These are phyloP conservation scores for Anastatica hierochuntica DNA, from an alignment of 345 rosid species.

Conservation along the genomic window DNA sequence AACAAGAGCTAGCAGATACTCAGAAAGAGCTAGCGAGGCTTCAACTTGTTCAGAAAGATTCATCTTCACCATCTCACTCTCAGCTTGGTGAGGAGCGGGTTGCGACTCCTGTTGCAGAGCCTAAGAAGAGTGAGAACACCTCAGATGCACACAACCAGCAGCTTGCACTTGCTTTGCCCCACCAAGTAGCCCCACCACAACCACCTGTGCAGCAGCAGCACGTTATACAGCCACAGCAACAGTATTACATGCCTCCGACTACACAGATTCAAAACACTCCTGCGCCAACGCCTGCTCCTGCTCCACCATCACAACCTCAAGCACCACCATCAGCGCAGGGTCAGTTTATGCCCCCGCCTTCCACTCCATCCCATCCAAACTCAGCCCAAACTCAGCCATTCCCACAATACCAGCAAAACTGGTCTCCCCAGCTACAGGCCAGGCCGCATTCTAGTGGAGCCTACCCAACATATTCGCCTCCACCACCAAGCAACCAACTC, in stretches of 20 bases:
- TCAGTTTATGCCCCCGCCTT: slow-evolving; percentile 23
- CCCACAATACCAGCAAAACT: slow-evolving; percentile 46
- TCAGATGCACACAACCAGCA: slow-evolving; percentile 68
- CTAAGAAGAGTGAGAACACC: slow-evolving; percentile 44
- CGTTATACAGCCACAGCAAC: slow-evolving; percentile 17
- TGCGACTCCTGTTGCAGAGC: slow-evolving; percentile 48
- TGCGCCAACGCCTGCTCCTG: slow-evolving; percentile 13
- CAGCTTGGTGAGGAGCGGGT: slow-evolving; percentile 64
- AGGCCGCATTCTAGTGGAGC: slow-evolving; percentile 51
- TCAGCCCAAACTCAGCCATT: slow-evolving; percentile 54
- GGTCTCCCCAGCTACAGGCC: slow-evolving; percentile 64
- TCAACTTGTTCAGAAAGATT: slow-evolving; percentile 81
- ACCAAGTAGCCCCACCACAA: slow-evolving; percentile 66
- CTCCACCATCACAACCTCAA: slow-evolving; percentile 20
- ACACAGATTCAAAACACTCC: too few relatives aligned
- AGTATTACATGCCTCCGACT: slow-evolving; percentile 9
- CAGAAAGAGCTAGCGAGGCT: slow-evolving; percentile 91
- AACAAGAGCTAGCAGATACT: slow-evolving; percentile 92
- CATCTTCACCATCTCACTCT: slow-evolving; percentile 56
- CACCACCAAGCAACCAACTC: slow-evolving; percentile 51
- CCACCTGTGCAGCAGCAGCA: slow-evolving; percentile 26
- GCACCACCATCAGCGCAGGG: slow-evolving; percentile 17
- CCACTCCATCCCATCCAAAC: slow-evolving; percentile 46
- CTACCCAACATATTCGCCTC: slow-evolving; percentile 50
- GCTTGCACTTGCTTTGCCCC: slow-evolving; percentile 85